Base-by-base conservation (phyloP, 129 eudicot genomes). In the Saposhnikovia divaricata region DNA sequence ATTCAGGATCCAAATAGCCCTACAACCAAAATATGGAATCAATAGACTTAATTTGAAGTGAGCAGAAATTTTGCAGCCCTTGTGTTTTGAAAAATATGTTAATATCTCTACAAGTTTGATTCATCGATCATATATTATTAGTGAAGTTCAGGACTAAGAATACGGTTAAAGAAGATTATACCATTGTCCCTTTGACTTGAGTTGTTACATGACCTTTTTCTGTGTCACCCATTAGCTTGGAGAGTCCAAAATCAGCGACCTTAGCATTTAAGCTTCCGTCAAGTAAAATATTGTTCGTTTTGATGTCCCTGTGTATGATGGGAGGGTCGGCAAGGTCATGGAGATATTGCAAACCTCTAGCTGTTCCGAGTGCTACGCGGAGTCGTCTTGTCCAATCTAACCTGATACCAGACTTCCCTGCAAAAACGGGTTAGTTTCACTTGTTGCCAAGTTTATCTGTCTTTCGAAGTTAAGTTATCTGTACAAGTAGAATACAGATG, bases 131-230 rank as follows among this genome's bases (percentile, higher is more conserved):
- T 2, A 0, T 9, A 8, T n/a, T 59, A 59, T 23, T n/a, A 59
- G 68, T 59, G 27, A n/a, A 59, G 68, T 59, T 59, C 13, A 59
- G 34, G 27, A n/a, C 14, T 23, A 59, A 9, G 14, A 9, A 59
- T 3, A 21, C 3, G 0, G 4, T 21, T 6, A 21, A 21, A 0
- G 12, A 21, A 59, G 14, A 59, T 12, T 93, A 81, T n/a, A 94
- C 98, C 98, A 92, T 90, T 51, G 98, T 94, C 59, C 98, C 98
- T 86, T 94, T 94, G 79, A 94, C 97, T 87, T 94, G 96, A 89
- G 98, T 94, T 34, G 97, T 94, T 18, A 94, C 83, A 27, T 94
- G 93, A 68, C 90, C 84, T 59, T 82, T 87, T 25, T 83, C 91
- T 42, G 82, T 11, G 50, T 88, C 96, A 78, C 81, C 83, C 66